A percentile compares a stretch with the other conserved stretches of the same genome.
Evolutionary conservation across 2,329 filamentous ascomycete species (phyloP).

Genomic region (Anthostomella pinea): DNA sequence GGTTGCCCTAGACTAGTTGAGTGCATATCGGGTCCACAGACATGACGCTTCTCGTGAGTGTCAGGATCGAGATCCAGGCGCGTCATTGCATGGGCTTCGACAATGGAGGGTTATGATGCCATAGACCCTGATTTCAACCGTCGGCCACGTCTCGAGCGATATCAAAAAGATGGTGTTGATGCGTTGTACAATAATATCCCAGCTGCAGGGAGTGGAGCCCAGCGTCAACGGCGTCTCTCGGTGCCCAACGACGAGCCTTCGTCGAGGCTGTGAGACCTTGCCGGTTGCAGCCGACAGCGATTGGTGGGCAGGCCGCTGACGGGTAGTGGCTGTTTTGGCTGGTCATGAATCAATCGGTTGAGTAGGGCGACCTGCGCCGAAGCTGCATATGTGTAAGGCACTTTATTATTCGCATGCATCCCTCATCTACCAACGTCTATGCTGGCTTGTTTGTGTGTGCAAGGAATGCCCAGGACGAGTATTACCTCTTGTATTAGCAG

Average conservation of each 20-base stretch:
- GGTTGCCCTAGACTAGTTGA: too few relatives aligned
- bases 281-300: constrained; percentile 21
- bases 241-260: constrained; percentile 45
- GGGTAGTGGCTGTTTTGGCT: constrained; percentile 25
- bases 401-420: too few relatives aligned
- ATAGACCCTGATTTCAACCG: constrained; percentile 26
- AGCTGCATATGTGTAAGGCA: constrained; percentile 20
- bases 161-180: constrained; percentile 38
- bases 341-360: constrained; percentile 26
- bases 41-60: constrained; percentile 11
- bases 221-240: constrained; percentile 45
- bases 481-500: constrained; percentile 18
- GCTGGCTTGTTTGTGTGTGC: too few relatives aligned
- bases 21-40: constrained; percentile 11
- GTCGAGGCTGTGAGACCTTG: constrained; percentile 35
- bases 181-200: constrained; percentile 46
- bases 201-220: constrained; percentile 31
- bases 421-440: too few relatives aligned
- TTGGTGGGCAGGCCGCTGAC: constrained; percentile 27
- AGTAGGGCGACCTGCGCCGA: constrained; percentile 24
- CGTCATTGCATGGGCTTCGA: constrained; percentile 21
- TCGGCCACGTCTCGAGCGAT: constrained; percentile 18
- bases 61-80: constrained; percentile 22
- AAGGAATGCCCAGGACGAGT: neutral
- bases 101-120: constrained; percentile 21